phyloP scores from a whole-genome alignment of 108 stramenopile genomes.

The Cyclotella cryptica region DNA sequence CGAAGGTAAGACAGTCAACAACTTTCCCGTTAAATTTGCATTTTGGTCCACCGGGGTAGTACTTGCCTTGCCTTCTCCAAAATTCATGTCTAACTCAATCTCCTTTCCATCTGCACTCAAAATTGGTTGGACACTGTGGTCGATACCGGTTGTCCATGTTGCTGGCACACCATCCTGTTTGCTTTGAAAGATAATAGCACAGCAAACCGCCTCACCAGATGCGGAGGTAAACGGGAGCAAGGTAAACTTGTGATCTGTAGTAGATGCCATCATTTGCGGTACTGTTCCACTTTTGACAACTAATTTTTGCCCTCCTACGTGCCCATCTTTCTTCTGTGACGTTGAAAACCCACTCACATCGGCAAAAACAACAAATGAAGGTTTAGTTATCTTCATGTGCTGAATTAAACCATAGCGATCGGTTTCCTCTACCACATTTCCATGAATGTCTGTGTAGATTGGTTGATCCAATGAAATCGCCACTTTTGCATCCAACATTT shows the following conservation, averaged over 20 bases:
- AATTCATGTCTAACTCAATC: slow-evolving; percentile 3
- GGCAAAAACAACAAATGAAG: slow-evolving; percentile 1
- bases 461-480: neutral
- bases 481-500: slow-evolving; percentile 25
- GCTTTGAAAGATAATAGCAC: slow-evolving; percentile 24
- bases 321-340: too few relatives aligned
- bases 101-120: neutral
- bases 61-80: slow-evolving; percentile 23
- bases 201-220: slow-evolving; percentile 5
- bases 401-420: neutral
- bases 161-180: slow-evolving; percentile 1
- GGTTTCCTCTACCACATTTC: too few relatives aligned
- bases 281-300: slow-evolving; percentile 1
- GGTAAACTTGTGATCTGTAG: slow-evolving; percentile 14
- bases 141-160: slow-evolving; percentile 13
- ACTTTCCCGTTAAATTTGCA: slow-evolving; percentile 30
- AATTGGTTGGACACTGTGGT: slow-evolving; percentile 7
- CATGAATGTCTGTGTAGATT: too few relatives aligned
- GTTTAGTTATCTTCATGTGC: slow-evolving; percentile 10
- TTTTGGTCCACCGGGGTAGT: too few relatives aligned
- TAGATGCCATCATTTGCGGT: neutral
- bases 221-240: slow-evolving; percentile 16
- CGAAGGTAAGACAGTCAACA: neutral
- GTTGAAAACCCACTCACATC: neutral
- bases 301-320: slow-evolving; percentile 5